Evolutionary conservation across 441 rosid genomes (phyloP).

Genomic region (Corymbia citriodora): DNA sequence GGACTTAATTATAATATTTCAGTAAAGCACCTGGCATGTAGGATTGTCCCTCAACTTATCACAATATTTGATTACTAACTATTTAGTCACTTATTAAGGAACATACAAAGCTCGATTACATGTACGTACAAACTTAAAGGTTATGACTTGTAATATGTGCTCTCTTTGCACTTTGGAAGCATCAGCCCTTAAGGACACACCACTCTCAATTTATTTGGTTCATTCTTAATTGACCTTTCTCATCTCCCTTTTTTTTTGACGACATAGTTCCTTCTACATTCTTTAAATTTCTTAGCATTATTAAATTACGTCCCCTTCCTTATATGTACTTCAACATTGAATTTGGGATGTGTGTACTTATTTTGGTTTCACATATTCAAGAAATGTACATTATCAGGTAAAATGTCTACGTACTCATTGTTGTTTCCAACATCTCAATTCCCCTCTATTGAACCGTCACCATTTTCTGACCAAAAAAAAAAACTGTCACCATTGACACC

Average conservation of each 20-base stretch:
- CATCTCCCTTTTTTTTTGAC: background rate
- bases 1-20: background rate
- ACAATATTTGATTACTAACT: background rate
- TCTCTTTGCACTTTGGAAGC: background rate
- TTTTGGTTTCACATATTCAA: background rate
- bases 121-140: background rate
- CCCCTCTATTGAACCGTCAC: background rate
- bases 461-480: background rate
- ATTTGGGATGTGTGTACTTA: background rate
- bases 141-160: background rate
- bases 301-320: background rate
- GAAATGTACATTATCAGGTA: too few species aligned
- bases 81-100: background rate
- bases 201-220: background rate
- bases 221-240: background rate
- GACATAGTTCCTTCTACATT: too few species aligned
- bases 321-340: background rate
- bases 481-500: background rate
- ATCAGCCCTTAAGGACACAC: background rate
- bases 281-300: background rate
- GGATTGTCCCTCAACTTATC: background rate
- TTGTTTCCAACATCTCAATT: background rate
- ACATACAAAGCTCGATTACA: background rate
- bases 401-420: background rate
- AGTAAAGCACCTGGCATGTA: background rate